These are phyloP conservation scores for Knoxdaviesia capensis DNA, from an alignment of 2,329 filamentous ascomycete species.

Conservation along the genomic window DNA sequence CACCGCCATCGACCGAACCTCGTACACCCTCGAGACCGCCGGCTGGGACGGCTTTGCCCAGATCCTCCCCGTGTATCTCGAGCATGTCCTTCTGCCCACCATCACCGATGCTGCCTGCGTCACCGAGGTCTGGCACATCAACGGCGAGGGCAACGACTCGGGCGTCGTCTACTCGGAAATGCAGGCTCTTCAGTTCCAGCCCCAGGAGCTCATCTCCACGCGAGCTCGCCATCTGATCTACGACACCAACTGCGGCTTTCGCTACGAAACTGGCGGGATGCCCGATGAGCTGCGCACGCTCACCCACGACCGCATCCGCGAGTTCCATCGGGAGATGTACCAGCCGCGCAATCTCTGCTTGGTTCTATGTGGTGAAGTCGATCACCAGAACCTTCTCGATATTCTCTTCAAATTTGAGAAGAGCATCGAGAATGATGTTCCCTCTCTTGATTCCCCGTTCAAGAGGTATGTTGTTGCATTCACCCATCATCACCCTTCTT, in stretches of 20 bases:
- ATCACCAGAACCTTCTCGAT: constrained; percentile 59
- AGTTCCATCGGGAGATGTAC: constrained; percentile 93
- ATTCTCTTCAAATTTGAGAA: constrained; percentile 80
- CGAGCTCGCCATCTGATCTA: constrained; percentile 64
- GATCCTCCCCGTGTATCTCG: constrained; percentile 84
- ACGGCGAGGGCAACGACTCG: constrained; percentile 84
- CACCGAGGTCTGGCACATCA: constrained; percentile 83
- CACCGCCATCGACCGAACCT: constrained; percentile 92
- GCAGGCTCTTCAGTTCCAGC: constrained; percentile 82
- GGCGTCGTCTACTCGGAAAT: constrained; percentile 98
- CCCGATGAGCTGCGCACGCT: constrained; percentile 76
- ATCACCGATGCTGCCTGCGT: constrained; percentile 84
- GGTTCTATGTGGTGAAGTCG: constrained; percentile 77
- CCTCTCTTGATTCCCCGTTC: constrained; percentile 54
- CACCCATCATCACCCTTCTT: neutral
- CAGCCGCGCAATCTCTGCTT: constrained; percentile 89
- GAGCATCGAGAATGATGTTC: constrained; percentile 66
- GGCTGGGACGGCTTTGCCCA: constrained; percentile 95
- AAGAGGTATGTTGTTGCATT: constrained; percentile 25
- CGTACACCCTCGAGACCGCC: constrained; percentile 85
- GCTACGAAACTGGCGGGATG: constrained; percentile 96
- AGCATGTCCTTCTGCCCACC: constrained; percentile 81
- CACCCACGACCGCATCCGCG: constrained; percentile 76
- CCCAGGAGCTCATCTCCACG: constrained; percentile 73
- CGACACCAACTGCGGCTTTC: constrained; percentile 74